phyloP scores from a whole-genome alignment of 768 basidiomycete genomes.

The Pleurotus pulmonarius region DNA sequence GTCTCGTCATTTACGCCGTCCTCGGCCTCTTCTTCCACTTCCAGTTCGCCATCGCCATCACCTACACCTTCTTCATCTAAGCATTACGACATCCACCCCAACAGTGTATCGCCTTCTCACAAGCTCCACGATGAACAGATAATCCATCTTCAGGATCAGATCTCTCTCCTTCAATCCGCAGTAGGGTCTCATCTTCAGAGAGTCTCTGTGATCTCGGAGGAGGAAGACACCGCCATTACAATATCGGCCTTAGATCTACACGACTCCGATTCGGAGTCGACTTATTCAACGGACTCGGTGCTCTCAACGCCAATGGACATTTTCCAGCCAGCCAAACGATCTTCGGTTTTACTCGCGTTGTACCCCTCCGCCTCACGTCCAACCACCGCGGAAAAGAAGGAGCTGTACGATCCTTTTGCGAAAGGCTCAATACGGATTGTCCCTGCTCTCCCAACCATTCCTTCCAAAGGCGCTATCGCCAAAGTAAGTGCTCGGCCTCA shows the following conservation, averaged over 20 bases:
- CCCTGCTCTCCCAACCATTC: not conserved
- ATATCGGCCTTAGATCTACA: not conserved
- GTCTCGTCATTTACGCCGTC: not conserved
- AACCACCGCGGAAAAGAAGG: not conserved
- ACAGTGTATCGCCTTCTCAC: too few species aligned
- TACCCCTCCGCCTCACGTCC: not conserved
- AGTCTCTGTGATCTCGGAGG: not conserved
- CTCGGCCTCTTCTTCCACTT: not conserved
- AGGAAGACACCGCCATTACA: not conserved
- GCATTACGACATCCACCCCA: not conserved
- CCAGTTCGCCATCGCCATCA: not conserved
- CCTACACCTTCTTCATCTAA: not conserved
- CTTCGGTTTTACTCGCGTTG: not conserved
- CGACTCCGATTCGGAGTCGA: not conserved
- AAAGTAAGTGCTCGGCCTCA: not conserved
- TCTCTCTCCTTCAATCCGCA: not conserved
- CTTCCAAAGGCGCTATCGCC: not conserved
- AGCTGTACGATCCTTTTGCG: not conserved
- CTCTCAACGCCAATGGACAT: not conserved
- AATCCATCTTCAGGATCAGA: slow-evolving; percentile 1
- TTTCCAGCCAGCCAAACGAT: slow-evolving; percentile 1
- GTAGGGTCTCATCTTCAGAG: not conserved
- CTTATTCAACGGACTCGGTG: slow-evolving; percentile 2
- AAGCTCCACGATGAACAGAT: not conserved
- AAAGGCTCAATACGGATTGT: not conserved